phyloP scores from a whole-genome alignment of 768 basidiomycete genomes.

The Russula sp. region DNA sequence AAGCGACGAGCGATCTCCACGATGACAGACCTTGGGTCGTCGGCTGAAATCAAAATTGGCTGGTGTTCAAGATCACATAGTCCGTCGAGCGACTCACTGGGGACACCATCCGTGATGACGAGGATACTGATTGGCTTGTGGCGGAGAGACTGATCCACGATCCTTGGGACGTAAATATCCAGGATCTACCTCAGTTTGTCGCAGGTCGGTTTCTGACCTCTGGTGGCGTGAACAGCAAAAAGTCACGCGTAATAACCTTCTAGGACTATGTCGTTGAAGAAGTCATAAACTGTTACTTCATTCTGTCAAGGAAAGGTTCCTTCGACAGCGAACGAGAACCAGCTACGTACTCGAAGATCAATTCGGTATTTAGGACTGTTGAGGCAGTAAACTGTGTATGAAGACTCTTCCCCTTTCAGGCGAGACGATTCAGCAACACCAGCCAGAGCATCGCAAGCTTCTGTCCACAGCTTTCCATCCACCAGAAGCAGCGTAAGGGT shows the following conservation, averaged over 20 bases:
- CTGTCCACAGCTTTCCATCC: slow-evolving; percentile 42
- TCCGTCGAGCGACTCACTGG: slow-evolving; percentile 36
- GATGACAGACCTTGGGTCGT: slow-evolving; percentile 30
- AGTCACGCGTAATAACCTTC: slow-evolving; percentile 1
- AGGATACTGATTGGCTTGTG: slow-evolving; percentile 41
- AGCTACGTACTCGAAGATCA: slow-evolving; percentile 33
- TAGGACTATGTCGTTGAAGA: slow-evolving; percentile 23
- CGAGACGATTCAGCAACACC: slow-evolving; percentile 42
- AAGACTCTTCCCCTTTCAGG: slow-evolving; percentile 39
- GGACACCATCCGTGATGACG: slow-evolving; percentile 43
- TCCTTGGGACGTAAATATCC: slow-evolving; percentile 38
- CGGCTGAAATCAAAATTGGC: slow-evolving; percentile 20
- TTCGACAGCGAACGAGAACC: slow-evolving; percentile 28
- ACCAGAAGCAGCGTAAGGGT: slow-evolving; percentile 34
- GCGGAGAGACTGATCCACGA: slow-evolving; percentile 34
- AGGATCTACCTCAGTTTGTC: slow-evolving; percentile 41
- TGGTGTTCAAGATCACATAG: not conserved
- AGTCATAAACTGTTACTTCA: slow-evolving; percentile 13
- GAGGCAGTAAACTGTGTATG: slow-evolving; percentile 46
- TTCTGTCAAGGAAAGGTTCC: slow-evolving; percentile 14
- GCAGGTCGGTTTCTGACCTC: slow-evolving; percentile 42
- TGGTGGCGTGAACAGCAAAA: slow-evolving; percentile 14
- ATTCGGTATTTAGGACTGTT: slow-evolving; percentile 33
- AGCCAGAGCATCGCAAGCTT: slow-evolving; percentile 39
- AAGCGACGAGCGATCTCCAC: slow-evolving; percentile 32